A percentile compares a stretch with the other conserved stretches of the same genome.
Conservation (phyloP, 495 filamentous ascomycete species). For the Penicillium salamii region DNA sequence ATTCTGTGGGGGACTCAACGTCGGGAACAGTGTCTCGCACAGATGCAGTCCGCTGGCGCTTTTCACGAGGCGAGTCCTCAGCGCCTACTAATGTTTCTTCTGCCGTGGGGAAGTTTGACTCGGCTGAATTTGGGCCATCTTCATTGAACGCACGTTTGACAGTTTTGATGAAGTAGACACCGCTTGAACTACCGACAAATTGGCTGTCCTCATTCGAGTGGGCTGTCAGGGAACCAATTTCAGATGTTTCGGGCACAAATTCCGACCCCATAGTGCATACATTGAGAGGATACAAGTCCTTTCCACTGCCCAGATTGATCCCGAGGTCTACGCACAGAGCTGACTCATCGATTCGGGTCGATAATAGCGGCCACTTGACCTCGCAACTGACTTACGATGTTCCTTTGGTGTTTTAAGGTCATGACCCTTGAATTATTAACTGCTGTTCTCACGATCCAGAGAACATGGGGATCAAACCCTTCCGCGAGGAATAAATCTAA, state of each 20-base stretch:
- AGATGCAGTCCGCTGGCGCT: slow-evolving; percentile 17
- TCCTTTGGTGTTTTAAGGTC: too few species aligned
- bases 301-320: background rate
- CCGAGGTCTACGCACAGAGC: background rate
- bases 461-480: slow-evolving; percentile 1
- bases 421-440: slow-evolving; percentile 11
- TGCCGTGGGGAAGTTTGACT: slow-evolving; percentile 32
- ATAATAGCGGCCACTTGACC: background rate
- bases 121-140: slow-evolving; percentile 16
- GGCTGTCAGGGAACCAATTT: slow-evolving; percentile 40
- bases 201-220: slow-evolving; percentile 43
- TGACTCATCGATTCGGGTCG: background rate
- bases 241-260: slow-evolving; percentile 26
- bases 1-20: slow-evolving; percentile 18
- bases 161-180: slow-evolving; percentile 44
- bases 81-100: slow-evolving; percentile 40
- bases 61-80: slow-evolving; percentile 23
- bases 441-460: slow-evolving; percentile 3
- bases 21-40: slow-evolving; percentile 7
- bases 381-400: too few species aligned
- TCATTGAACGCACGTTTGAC: slow-evolving; percentile 38
- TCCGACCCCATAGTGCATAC: slow-evolving; percentile 31
- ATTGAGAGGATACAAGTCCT: background rate
- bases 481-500: slow-evolving; percentile 42
- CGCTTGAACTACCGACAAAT: slow-evolving; percentile 43